Conservation (phyloP, 2,329 filamentous ascomycete genomes). For the Ilyonectria robusta region DNA sequence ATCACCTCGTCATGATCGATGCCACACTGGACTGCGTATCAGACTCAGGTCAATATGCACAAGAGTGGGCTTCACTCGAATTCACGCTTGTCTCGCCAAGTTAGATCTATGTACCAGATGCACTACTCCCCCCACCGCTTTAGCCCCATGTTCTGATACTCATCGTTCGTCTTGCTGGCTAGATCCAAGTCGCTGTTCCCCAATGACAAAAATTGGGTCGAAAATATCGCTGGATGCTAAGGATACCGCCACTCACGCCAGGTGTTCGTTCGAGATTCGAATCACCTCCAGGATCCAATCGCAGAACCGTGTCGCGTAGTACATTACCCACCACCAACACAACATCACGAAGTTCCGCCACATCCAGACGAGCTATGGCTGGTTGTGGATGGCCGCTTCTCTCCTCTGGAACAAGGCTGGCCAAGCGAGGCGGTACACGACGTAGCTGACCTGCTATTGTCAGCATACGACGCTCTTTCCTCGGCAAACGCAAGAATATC, state of each 20-base stretch:
- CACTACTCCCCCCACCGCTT: not conserved
- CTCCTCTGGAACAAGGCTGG: slow-evolving; percentile 9
- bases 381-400: slow-evolving; percentile 11
- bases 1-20: not conserved
- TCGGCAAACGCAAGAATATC: not conserved
- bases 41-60: not conserved
- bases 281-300: not conserved
- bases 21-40: not conserved
- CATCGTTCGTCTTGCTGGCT: not conserved
- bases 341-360: slow-evolving; percentile 20
- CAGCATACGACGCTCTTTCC: not conserved
- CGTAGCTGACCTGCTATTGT: slow-evolving; percentile 14
- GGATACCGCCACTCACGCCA: not conserved
- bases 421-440: not conserved
- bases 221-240: not conserved
- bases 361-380: slow-evolving; percentile 27
- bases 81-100: not conserved
- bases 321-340: slow-evolving; percentile 23
- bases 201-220: not conserved
- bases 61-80: not conserved
- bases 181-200: slow-evolving; percentile 1
- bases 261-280: not conserved
- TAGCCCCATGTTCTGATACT: not conserved
- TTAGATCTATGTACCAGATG: slow-evolving; percentile 2
- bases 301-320: slow-evolving; percentile 15